Evolutionary conservation across 179 eudicot genomes (phyloP).

Genomic region (Silene noctiflora): DNA sequence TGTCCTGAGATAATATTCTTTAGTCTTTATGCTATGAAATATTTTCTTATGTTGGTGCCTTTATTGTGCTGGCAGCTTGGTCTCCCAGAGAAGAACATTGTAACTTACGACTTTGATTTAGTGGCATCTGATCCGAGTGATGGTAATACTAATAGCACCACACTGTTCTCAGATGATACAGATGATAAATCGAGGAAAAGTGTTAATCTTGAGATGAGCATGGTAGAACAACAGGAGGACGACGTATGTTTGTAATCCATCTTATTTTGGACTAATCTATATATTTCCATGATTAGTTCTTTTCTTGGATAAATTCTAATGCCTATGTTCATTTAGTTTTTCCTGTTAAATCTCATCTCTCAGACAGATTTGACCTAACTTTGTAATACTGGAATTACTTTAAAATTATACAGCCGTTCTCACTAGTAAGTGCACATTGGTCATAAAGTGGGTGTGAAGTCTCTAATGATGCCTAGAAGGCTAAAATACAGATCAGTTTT

Average conservation of each 20-base stretch:
- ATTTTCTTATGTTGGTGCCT: slow-evolving; percentile 11
- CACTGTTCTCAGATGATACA: slow-evolving; percentile 93
- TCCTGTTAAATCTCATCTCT: background rate
- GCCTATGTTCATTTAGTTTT: background rate
- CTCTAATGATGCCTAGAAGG: background rate
- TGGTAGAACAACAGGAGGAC: slow-evolving; percentile 48
- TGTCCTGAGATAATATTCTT: background rate
- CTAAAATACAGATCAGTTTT: background rate
- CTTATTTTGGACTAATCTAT: background rate
- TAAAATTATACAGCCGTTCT: background rate
- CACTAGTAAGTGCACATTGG: background rate
- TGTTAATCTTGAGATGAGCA: slow-evolving; percentile 57
- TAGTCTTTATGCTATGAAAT: background rate
- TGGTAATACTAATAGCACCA: slow-evolving; percentile 90
- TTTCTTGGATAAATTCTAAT: background rate
- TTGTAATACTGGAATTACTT: background rate
- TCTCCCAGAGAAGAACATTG: slow-evolving; percentile 74
- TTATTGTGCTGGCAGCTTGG: slow-evolving; percentile 68
- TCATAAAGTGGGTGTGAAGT: background rate
- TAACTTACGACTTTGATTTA: slow-evolving; percentile 62
- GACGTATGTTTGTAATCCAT: slow-evolving; percentile 43
- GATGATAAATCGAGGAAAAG: slow-evolving; percentile 70
- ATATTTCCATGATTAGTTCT: background rate
- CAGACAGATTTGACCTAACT: background rate
- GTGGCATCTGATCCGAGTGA: slow-evolving; percentile 90